These are phyloP conservation scores for Boletus speciosus DNA, from an alignment of 768 basidiomycete species.

Conservation along the genomic window DNA sequence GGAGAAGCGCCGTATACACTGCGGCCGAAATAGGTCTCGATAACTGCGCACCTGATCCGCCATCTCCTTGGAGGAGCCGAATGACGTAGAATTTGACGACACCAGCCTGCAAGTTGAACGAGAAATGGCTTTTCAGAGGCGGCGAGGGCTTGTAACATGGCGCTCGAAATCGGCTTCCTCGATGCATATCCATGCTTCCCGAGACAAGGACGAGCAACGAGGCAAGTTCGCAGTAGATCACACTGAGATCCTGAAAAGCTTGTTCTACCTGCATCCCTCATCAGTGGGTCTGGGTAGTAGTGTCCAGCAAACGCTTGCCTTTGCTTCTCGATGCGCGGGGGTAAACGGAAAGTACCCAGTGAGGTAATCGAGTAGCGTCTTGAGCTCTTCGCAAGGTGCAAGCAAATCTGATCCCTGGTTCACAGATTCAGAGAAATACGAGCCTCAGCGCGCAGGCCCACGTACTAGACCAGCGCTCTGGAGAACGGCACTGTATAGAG, in stretches of 20 bases:
- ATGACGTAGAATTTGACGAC: constrained; percentile 60
- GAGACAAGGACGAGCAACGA: constrained; percentile 54
- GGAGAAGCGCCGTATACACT: constrained; percentile 66
- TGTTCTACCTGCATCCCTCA: constrained; percentile 52
- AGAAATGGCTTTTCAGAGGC: constrained; percentile 15
- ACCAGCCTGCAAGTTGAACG: constrained; percentile 41
- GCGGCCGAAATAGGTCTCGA: constrained; percentile 49
- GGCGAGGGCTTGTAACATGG: constrained; percentile 16
- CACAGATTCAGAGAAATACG: constrained; percentile 7
- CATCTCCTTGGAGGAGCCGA: constrained; percentile 52
- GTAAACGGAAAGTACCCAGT: constrained; percentile 81
- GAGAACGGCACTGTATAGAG: constrained; percentile 57
- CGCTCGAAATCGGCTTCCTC: constrained; percentile 7
- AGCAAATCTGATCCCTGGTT: constrained; percentile 23
- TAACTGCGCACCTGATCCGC: constrained; percentile 39
- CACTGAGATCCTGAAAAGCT: constrained; percentile 64
- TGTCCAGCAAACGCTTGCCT: constrained; percentile 34
- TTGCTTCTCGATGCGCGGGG: constrained; percentile 51
- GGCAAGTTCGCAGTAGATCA: constrained; percentile 74
- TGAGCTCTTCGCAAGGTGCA: constrained; percentile 46
- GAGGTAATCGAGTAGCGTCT: constrained; percentile 66
- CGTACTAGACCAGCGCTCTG: constrained; percentile 40
- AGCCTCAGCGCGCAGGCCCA: background rate
- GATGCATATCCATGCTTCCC: constrained; percentile 3
- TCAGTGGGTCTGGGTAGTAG: constrained; percentile 1